Evolutionary conservation across 2,329 filamentous ascomycete species (phyloP).

Genomic region (Knufia petricola): DNA sequence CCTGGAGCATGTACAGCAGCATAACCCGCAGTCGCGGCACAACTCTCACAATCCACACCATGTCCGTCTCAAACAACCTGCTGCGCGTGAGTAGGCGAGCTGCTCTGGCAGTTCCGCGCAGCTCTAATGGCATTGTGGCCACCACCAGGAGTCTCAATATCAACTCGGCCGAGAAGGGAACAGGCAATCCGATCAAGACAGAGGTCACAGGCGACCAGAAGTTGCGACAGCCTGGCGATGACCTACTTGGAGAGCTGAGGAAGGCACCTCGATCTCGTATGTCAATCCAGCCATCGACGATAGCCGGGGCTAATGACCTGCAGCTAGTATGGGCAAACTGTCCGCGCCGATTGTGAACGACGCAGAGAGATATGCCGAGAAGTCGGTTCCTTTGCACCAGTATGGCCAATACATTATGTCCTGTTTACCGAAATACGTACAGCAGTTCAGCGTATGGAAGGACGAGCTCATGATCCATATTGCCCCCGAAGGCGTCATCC

Average conservation of each 20-base stretch:
- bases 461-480: slow-evolving; percentile 96
- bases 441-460: slow-evolving; percentile 99
- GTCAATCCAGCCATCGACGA: slow-evolving; percentile 15
- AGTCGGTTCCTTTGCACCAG: slow-evolving; percentile 77
- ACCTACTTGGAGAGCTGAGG: slow-evolving; percentile 58
- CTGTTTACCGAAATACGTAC: slow-evolving; percentile 92
- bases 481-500: slow-evolving; percentile 74
- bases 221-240: slow-evolving; percentile 37
- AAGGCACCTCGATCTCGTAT: slow-evolving; percentile 45
- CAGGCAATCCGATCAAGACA: slow-evolving; percentile 3
- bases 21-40: slow-evolving; percentile 13
- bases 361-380: slow-evolving; percentile 81
- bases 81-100: slow-evolving; percentile 36
- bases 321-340: slow-evolving; percentile 52
- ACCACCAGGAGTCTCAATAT: slow-evolving; percentile 7
- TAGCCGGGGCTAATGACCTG: neutral
- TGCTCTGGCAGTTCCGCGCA: slow-evolving; percentile 28
- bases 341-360: slow-evolving; percentile 78
- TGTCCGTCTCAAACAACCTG: slow-evolving; percentile 38
- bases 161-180: slow-evolving; percentile 7
- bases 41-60: slow-evolving; percentile 24
- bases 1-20: no score
- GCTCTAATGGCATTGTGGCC: slow-evolving; percentile 22
- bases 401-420: slow-evolving; percentile 97
- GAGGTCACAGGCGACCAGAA: slow-evolving; percentile 4